These are phyloP conservation scores for Petunia hybrid DNA, from an alignment of 305 asterid genomes.

Conservation along the genomic window DNA sequence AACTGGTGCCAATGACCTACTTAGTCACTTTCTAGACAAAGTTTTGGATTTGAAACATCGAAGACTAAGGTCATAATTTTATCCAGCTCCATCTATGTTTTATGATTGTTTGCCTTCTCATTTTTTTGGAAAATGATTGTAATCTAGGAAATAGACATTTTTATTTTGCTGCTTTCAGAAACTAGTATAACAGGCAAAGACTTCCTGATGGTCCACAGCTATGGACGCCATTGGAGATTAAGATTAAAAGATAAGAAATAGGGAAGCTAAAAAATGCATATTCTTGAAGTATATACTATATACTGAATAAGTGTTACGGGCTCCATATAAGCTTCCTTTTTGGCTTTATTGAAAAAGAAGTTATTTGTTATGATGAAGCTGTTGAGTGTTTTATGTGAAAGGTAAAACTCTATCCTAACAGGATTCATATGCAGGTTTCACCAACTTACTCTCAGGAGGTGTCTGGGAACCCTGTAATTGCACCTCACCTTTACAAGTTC, in stretches of 20 bases:
- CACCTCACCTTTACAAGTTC: slow-evolving; percentile 86
- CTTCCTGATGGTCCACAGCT: neutral
- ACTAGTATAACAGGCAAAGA: slow-evolving; percentile 13
- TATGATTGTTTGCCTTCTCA: neutral
- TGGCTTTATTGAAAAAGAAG: neutral
- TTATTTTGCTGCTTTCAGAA: slow-evolving; percentile 8
- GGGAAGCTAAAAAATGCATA: slow-evolving; percentile 1
- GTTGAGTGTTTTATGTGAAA: neutral
- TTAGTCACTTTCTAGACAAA: neutral
- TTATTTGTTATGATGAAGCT: neutral
- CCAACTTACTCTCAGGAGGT: slow-evolving; percentile 94
- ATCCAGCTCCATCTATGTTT: slow-evolving; percentile 1
- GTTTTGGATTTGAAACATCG: neutral
- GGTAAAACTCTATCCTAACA: slow-evolving; percentile 18
- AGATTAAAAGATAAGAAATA: neutral
- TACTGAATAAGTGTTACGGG: neutral
- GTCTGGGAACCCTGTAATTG: slow-evolving; percentile 73
- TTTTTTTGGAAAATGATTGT: slow-evolving; percentile 1
- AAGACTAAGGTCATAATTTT: neutral
- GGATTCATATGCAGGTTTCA: slow-evolving; percentile 69
- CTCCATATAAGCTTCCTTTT: neutral
- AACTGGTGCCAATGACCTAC: neutral
- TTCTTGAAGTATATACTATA: slow-evolving; percentile 11
- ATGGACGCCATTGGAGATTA: neutral
- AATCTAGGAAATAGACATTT: neutral